phyloP scores from a whole-genome alignment of 768 basidiomycete species.

The Tephrocybe sp. region DNA sequence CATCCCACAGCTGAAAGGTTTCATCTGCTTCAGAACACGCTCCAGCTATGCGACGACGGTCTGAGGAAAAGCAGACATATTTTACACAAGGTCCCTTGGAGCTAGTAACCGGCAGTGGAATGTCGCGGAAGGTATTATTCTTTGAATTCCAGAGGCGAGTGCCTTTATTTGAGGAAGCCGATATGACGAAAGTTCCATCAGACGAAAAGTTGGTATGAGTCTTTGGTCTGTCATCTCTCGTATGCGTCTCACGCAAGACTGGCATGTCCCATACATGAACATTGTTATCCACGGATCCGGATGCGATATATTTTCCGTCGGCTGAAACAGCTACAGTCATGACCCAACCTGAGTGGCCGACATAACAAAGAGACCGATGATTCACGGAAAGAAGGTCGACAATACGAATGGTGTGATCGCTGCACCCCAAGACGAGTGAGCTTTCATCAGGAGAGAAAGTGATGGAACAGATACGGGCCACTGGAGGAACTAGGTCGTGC shows the following conservation, averaged over 20 bases:
- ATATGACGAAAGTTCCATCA: background rate
- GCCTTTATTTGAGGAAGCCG: background rate
- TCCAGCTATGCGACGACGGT: conserved; percentile 5
- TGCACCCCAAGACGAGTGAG: background rate
- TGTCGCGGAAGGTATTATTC: background rate
- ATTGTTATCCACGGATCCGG: conserved; percentile 23
- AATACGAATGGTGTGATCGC: conserved; percentile 1
- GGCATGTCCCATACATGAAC: conserved; percentile 25
- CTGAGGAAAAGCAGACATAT: conserved; percentile 5
- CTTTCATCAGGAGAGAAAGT: background rate
- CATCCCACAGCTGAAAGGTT: conserved; percentile 8
- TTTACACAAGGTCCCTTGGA: background rate
- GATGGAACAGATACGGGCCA: background rate
- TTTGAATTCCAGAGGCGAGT: background rate
- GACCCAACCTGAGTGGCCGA: conserved; percentile 15
- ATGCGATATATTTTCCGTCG: conserved; percentile 22
- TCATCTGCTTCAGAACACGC: background rate
- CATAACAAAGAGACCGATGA: background rate
- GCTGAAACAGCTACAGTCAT: conserved; percentile 18
- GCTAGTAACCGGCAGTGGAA: background rate
- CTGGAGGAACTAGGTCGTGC: background rate
- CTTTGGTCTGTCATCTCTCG: background rate
- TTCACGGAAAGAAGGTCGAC: background rate
- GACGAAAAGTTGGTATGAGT: background rate
- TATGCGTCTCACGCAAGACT: conserved; percentile 3